Base-by-base conservation (phyloP, 305 asterid species). In the Fraxinus albicans region DNA sequence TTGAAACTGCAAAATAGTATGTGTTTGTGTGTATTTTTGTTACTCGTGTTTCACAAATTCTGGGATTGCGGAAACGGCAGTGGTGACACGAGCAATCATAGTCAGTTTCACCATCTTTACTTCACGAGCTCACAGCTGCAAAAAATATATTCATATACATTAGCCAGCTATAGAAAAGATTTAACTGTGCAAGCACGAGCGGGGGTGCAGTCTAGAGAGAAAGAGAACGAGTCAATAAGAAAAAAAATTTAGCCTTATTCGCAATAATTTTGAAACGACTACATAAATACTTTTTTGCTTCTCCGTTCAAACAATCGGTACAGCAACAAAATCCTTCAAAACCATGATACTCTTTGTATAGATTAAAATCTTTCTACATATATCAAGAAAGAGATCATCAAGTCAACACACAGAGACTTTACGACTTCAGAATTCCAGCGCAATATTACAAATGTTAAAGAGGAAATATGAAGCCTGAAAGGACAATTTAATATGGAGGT, bases 41-140 rank as follows among this genome's bases (percentile, higher is more conserved):
- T 53, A 23, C 10, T 8, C 15, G 15, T 2, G 72, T 23, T 63
- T 7, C 4, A 2, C 5, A 63, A 17, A 2, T 21, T 63, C 33
- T 63, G 25, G 13, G n/a, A 23, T 29, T 6, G 8, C 9, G 34
- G 33, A 8, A 60, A 19, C 8, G 72, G 72, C 9, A 23, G 31
- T 8, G 13, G 31, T 8, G 67, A 23, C 31, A 29, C 31, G 3
- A 29, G 31, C 31, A 29, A 29, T 29, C 31, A 29, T 29, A 29
- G 31, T 29, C 31, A 29, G 81, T 84, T 94, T 95, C 90, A 95
- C 98, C 99, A 95, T 92, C 85, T 87, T 90, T 81, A 76, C 73
- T 75, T 81, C 82, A 80, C 72, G 81, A 83, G 88, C 89, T 85
- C 88, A 86, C 78, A 76, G 85, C 94, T 90, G 25, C 55, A 79